Base-by-base conservation (phyloP, 306 rosid genomes). In the Medicago ruthenica region DNA sequence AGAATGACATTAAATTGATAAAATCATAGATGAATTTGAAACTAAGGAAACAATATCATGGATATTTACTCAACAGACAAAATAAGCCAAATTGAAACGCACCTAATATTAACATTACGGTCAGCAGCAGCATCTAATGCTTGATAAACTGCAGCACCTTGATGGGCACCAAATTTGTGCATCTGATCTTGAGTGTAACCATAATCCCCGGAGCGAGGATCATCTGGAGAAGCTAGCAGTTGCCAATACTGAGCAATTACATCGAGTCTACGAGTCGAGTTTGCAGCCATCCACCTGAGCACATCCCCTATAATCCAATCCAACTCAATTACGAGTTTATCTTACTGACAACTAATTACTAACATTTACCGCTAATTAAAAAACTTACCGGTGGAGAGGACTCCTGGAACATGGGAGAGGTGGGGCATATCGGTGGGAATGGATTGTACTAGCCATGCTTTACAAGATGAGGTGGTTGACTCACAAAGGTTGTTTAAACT, bases 381-480 rank as follows among this genome's bases (percentile, higher is more conserved):
- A 2, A 27, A 40, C 37, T 1, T 67, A 80, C 97, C 91, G 7
- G 96, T 88, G 13, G 92, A 87, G 76, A 93, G 96, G 80, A 88
- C 88, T 34, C 97, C 96, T 0, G 89, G 84, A 81, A 93, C 87
- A 20, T 44, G 96, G 20, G 67, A 58, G 70, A 91, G 92, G 58
- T 80, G 77, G 12, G 93, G 97, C 97, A 89, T 87, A 65, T 89
- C 88, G 79, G 98, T 91, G 70, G 98, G 98, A 63, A 89, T 86
- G 57, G 98, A 93, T 78, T 91, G 98, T 36, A 91, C 98, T 36
- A 93, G 83, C 97, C 98, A 93, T 42, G 96, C 92, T 82, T 91
- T 88, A 36, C 70, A 67, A 54, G 80, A 81, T 4, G 53, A 12
- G n/a, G 24, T 14, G 18, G 24, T 14, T 18, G 88, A 83, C 44